These are phyloP conservation scores for Cucurbita maxima DNA, from an alignment of 306 rosid genomes.

Conservation along the genomic window DNA sequence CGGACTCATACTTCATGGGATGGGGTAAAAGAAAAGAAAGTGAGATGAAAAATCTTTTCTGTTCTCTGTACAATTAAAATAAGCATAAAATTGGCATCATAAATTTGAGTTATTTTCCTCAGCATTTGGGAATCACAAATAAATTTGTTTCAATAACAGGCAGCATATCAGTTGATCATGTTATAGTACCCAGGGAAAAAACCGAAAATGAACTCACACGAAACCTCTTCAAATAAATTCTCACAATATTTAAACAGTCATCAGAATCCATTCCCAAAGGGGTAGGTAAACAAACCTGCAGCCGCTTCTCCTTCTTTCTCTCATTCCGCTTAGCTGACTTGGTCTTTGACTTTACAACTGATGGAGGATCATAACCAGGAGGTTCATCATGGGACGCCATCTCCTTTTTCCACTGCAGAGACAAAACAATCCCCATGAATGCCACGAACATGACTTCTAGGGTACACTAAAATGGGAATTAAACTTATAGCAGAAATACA, in stretches of 20 bases:
- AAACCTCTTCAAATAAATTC: neutral
- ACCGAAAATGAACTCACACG: neutral
- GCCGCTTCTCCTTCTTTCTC: conserved; percentile 84
- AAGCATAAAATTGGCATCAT: neutral
- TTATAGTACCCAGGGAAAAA: neutral
- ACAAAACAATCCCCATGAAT: neutral
- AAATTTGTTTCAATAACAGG: neutral
- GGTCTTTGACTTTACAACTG: conserved; percentile 52
- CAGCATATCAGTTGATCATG: neutral
- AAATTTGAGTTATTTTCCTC: neutral
- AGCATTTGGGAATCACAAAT: neutral
- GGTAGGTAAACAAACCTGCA: conserved; percentile 33
- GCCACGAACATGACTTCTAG: neutral
- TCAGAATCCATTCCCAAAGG: neutral
- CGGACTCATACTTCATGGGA: neutral
- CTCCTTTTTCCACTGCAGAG: conserved; percentile 61
- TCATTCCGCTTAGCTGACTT: conserved; percentile 81
- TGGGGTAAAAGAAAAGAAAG: neutral
- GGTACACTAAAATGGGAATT: neutral
- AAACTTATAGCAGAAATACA: neutral
- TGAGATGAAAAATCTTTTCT: neutral
- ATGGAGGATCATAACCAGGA: conserved; percentile 58
- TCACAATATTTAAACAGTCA: neutral
- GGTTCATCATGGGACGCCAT: conserved; percentile 57
- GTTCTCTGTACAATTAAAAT: neutral